Evolutionary conservation across 495 filamentous ascomycete genomes (phyloP), one percentile per base, ranked within the genome.

Genomic region (Halenospora varia): DNA sequence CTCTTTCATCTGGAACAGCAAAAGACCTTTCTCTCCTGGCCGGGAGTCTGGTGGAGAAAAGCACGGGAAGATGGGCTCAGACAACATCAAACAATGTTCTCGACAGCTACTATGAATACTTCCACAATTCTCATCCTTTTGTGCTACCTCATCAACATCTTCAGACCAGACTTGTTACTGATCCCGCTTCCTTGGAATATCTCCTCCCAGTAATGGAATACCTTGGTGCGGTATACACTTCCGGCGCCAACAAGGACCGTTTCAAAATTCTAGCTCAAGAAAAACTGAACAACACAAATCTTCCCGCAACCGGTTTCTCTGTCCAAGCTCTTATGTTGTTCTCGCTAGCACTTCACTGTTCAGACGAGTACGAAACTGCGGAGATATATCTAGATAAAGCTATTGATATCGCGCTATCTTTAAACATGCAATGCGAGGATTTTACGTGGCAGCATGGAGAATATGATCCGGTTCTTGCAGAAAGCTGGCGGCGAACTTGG

Each of bases 401-500:
- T 0, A 77, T 82, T 18, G 74, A 82, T 42, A 63, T 86, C 62
- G 84, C 85, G 1, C 71, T 87, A 13, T 82, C 86, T 22, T 67
- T 89, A n/a, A 83, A 84, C 2, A 75, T 91, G 74, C 77, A 91
- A 62, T 76, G 72, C 39, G 68, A 67, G 51, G 66, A 64, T 6
- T 87, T 76, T 59, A 74, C 78, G 1, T 53, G 65, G 3, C 56
- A 66, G 0, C 71, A 82, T 62, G 71, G 77, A 35, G 67, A 68
- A 10, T 63, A 67, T 1, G 75, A 84, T 50, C 73, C 74, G 0
- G 71, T 88, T 4, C 68, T 86, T 3, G 84, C 82, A 44, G 88
- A 91, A 65, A 82, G 80, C 56, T 76, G 84, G 67, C 75, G 87
- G 51, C 75, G 88, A 24, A 90, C 86, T 10, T 90, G 86, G 86